Evolutionary conservation across 441 rosid genomes (phyloP).

Genomic region (Erodium moschatum): DNA sequence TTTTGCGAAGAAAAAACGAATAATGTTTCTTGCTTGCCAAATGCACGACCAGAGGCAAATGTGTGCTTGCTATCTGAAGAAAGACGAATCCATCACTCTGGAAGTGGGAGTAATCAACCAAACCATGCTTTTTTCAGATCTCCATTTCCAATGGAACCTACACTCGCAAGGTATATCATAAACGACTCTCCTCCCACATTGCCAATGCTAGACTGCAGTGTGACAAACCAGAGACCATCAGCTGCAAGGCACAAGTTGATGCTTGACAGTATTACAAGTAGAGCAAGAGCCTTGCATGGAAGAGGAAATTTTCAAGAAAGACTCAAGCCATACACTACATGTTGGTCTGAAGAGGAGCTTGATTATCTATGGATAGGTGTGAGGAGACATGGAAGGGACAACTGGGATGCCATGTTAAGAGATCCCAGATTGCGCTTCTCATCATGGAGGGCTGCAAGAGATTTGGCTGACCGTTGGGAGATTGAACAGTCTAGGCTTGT

Average conservation of each 20-base stretch:
- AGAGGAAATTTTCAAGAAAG: conserved; percentile 24
- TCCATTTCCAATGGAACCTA: conserved; percentile 23
- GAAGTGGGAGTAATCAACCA: conserved; percentile 17
- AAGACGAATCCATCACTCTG: conserved; percentile 19
- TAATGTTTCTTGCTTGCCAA: conserved; percentile 8
- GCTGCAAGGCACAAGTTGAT: conserved; percentile 32
- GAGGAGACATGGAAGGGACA: conserved; percentile 29
- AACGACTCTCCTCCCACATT: conserved; percentile 14
- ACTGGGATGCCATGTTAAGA: conserved; percentile 30
- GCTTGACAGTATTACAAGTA: conserved; percentile 31
- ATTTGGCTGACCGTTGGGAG: conserved; percentile 31
- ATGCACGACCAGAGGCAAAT: conserved; percentile 19
- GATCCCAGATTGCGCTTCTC: conserved; percentile 27
- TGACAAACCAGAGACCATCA: conserved; percentile 22
- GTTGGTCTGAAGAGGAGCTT: conserved; percentile 33
- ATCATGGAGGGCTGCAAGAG: conserved; percentile 25
- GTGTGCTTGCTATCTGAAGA: conserved; percentile 18
- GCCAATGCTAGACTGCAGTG: conserved; percentile 17
- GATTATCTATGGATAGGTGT: conserved; percentile 34
- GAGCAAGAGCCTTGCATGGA: conserved; percentile 25
- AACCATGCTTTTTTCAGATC: conserved; percentile 22
- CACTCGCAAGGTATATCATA: conserved; percentile 15
- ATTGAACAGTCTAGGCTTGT: conserved; percentile 28
- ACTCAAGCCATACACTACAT: conserved; percentile 18
- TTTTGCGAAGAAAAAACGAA: conserved; percentile 29